Conservation (phyloP, 441 rosid species). For the Lepidium campestre region DNA sequence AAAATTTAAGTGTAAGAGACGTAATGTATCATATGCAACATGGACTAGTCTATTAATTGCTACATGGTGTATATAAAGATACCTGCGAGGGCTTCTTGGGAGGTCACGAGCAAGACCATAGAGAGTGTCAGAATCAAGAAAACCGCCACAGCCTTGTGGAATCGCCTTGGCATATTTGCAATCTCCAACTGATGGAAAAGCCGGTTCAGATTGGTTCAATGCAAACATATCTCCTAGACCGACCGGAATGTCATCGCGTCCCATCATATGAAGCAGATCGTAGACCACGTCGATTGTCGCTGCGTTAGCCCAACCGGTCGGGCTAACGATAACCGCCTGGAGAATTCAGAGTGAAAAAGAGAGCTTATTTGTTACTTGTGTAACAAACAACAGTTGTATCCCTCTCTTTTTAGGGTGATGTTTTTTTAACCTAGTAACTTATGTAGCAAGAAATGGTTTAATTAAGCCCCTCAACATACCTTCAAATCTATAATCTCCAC, state of each 20-base stretch:
- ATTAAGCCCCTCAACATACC: constrained; percentile 26
- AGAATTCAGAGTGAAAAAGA: neutral
- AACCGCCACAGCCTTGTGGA: constrained; percentile 82
- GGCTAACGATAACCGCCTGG: constrained; percentile 79
- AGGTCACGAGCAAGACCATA: constrained; percentile 78
- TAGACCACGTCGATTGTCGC: constrained; percentile 82
- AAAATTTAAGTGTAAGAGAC: neutral
- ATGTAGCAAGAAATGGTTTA: neutral
- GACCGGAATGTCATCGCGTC: constrained; percentile 83
- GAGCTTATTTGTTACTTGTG: neutral
- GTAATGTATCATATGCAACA: neutral
- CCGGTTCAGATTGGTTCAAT: constrained; percentile 53
- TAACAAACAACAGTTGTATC: neutral
- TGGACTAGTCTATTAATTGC: neutral
- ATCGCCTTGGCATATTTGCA: constrained; percentile 68
- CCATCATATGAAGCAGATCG: constrained; percentile 95
- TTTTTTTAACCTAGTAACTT: neutral
- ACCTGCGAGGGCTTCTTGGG: constrained; percentile 88
- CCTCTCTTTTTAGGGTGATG: neutral
- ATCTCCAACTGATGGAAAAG: constrained; percentile 50
- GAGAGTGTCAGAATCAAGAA: constrained; percentile 81
- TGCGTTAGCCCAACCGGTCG: constrained; percentile 94
- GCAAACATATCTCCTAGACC: constrained; percentile 75
- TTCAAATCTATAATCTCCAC: constrained; percentile 63
- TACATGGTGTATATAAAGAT: no score